Percentiles rank a stretch among this genome's conserved stretches.
Evolutionary conservation across 202 grass and related monocot species (phyloP).

Genomic region (Schoenoplectus tabernaemontani): DNA sequence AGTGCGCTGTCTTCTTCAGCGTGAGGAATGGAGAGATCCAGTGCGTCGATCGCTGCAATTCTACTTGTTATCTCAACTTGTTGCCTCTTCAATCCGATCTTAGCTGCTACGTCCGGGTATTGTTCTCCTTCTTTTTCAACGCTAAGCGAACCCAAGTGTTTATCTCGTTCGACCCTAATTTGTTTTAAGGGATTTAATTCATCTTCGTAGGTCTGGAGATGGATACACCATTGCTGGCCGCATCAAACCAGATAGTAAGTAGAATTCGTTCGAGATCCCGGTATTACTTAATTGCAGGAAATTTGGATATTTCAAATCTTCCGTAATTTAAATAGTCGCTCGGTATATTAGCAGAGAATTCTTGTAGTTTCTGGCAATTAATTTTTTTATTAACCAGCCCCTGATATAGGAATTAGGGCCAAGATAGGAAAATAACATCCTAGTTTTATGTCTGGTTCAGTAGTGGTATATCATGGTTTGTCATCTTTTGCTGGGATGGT

Average conservation of each 20-base stretch:
- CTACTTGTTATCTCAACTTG: background rate
- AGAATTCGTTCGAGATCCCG: background rate
- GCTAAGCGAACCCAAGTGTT: background rate
- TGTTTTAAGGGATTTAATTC: background rate
- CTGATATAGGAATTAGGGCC: background rate
- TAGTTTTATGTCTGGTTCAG: background rate
- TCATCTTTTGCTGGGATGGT: background rate
- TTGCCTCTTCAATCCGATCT: slow-evolving; percentile 15
- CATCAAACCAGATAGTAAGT: slow-evolving; percentile 73
- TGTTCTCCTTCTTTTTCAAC: background rate
- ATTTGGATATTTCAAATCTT: background rate
- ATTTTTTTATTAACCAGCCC: background rate
- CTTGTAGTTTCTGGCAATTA: background rate
- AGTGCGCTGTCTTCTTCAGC: background rate
- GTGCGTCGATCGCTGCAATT: slow-evolving; percentile 4
- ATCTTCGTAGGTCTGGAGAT: slow-evolving; percentile 41
- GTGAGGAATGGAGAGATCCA: slow-evolving; percentile 12
- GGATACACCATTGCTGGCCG: slow-evolving; percentile 69
- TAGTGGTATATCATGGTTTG: background rate
- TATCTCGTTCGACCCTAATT: background rate
- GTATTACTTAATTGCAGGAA: background rate
- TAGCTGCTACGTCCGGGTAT: slow-evolving; percentile 9
- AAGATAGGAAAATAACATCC: background rate
- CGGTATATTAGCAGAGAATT: background rate
- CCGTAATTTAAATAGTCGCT: background rate